Base-by-base conservation (phyloP, 306 rosid genomes). In the Pueraria montana region DNA sequence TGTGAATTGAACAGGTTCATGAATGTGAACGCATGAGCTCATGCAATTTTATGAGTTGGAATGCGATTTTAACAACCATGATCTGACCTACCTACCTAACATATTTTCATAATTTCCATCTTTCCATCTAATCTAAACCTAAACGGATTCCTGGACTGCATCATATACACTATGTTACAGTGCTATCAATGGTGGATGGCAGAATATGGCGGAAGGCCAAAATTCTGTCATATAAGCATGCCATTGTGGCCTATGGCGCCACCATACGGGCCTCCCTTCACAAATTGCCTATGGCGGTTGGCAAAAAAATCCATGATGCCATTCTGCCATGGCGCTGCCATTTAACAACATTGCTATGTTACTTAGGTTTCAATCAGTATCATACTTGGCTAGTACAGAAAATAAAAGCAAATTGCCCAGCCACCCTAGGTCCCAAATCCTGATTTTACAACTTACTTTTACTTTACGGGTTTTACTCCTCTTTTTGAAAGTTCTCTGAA, bases 311-410 rank as follows among this genome's bases (percentile, higher is more conserved):
- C n/a, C n/a, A n/a, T n/a, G n/a, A n/a, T n/a, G n/a, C n/a, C n/a
- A n/a, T n/a, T n/a, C n/a, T n/a, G n/a, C n/a, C n/a, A n/a, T n/a
- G n/a, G n/a, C n/a, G n/a, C n/a, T n/a, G n/a, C n/a, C n/a, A n/a
- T n/a, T n/a, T n/a, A n/a, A n/a, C n/a, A n/a, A n/a, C n/a, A n/a
- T n/a, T n/a, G n/a, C n/a, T n/a, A n/a, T n/a, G n/a, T n/a, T n/a
- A 36, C 62, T 42, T 61, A 46, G 63, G 59, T 83, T 21, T 59
- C 79, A 71, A 77, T 48, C 65, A 59, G 13, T 72, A 36, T 34
- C 27, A 52, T 12, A 12, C 27, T 71, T 26, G 55, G 43, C 62
- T 30, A 77, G 14, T 36, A 23, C 45, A 40, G 46, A 20, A 20
- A 77, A 63, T 27, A 63, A 34, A 75, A 65, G 48, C n/a, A 16